These are phyloP conservation scores for Aspergillus sojae DNA, from an alignment of 2,329 filamentous ascomycete genomes.

Conservation along the genomic window DNA sequence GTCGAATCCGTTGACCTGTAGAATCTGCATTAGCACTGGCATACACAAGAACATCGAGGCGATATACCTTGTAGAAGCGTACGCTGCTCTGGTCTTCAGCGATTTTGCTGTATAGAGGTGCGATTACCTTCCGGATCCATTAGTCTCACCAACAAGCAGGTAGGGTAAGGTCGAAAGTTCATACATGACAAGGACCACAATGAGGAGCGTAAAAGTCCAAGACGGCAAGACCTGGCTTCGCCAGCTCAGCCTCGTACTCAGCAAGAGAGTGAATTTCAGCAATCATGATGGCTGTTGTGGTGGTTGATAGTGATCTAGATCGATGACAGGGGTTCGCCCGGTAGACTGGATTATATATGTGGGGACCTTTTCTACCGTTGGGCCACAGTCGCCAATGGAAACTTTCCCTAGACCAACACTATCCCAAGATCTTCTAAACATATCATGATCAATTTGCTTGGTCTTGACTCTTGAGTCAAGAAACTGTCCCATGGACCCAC, in stretches of 20 bases:
- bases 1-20: neutral
- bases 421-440: too few relatives aligned
- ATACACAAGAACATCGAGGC: neutral
- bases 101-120: neutral
- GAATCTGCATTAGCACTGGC: neutral
- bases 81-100: neutral
- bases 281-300: neutral
- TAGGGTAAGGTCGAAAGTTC: neutral
- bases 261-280: neutral
- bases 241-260: neutral
- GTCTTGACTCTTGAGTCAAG: too few relatives aligned
- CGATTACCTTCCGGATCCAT: neutral
- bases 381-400: neutral
- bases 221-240: neutral
- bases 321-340: neutral
- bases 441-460: too few relatives aligned
- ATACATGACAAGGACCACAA: neutral
- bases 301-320: neutral
- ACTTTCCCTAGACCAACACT: too few relatives aligned
- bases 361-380: neutral
- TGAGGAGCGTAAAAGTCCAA: neutral
- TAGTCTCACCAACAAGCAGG: neutral
- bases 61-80: neutral
- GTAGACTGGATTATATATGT: neutral
- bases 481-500: too few relatives aligned